Evolutionary conservation across 495 filamentous ascomycete species (phyloP), one percentile per base, ranked within the genome.

Genomic region (Neurospora sp.): DNA sequence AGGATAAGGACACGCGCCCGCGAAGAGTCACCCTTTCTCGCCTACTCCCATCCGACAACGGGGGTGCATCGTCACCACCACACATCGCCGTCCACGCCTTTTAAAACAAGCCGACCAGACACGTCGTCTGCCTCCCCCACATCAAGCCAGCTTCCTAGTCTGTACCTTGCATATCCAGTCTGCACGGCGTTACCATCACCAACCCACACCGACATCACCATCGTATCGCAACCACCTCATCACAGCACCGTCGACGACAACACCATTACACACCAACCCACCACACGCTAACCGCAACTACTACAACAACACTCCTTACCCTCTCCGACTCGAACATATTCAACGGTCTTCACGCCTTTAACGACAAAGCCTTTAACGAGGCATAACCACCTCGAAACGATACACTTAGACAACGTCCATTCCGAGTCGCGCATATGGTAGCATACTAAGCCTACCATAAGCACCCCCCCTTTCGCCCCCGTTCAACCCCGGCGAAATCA

Each of bases 401-500:
- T 39, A 42, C 21, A 71, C 66, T 37, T 48, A 69, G 69, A 40
- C 39, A 45, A 72, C 38, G 38, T 71, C 70, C 74, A 15, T 39
- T 71, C 73, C n/a, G 70, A 66, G 71, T 78, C 73, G 73, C 73
- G 78, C 74, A 45, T 77, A 80, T 79, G 81, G 80, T 82, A 76
- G 81, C 19, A 38, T 71, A 45, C 74, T 74, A 78, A 78, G 81
- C 77, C 78, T 80, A 76, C 82, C 82, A 80, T 82, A 82, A 82
- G 74, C 76, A 73, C 71, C 54, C 71, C 74, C 70, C 38, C 54
- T 73, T 78, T 77, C 79, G 79, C 75, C 74, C 39, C 73, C 62
- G 31, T 54, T 62, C 43, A 71, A 40, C 66, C 69, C 66, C 75
- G 76, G 82, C 81, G 78, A 82, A 83, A 80, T 75, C 78, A 79